Evolutionary conservation across 306 rosid genomes (phyloP).

Genomic region (Boehmeria nivea): DNA sequence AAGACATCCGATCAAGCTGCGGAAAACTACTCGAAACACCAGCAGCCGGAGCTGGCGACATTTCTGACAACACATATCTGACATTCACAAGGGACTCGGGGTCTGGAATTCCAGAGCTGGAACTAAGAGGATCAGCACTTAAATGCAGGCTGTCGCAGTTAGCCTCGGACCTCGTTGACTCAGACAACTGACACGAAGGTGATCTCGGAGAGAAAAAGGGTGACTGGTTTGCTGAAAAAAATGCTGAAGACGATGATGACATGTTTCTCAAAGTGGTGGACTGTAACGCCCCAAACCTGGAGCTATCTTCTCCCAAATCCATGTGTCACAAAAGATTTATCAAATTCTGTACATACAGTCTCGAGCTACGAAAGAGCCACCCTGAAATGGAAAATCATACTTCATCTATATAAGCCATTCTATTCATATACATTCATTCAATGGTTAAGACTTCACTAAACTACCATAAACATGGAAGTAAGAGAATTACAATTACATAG

Average conservation of each 20-base stretch:
- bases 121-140: slow-evolving; percentile 44
- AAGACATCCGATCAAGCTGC: slow-evolving; percentile 45
- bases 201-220: slow-evolving; percentile 88
- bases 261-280: slow-evolving; percentile 55
- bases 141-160: slow-evolving; percentile 37
- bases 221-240: slow-evolving; percentile 78
- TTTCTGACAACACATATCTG: slow-evolving; percentile 33
- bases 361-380: slow-evolving; percentile 8
- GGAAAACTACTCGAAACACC: slow-evolving; percentile 40
- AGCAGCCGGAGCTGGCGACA: slow-evolving; percentile 40
- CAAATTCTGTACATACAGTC: slow-evolving; percentile 28
- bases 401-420: background rate
- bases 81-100: slow-evolving; percentile 46
- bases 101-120: slow-evolving; percentile 42
- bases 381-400: slow-evolving; percentile 27
- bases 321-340: slow-evolving; percentile 14
- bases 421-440: slow-evolving; percentile 5
- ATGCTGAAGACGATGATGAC: slow-evolving; percentile 76
- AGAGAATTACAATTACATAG: background rate
- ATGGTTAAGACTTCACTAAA: background rate
- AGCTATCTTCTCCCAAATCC: slow-evolving; percentile 70
- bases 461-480: background rate
- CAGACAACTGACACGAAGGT: slow-evolving; percentile 45
- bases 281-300: slow-evolving; percentile 41
- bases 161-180: slow-evolving; percentile 40